Percentiles rank a stretch among this genome's conserved stretches.
Conservation (phyloP, 306 rosid species). For the Castanospermum australe region DNA sequence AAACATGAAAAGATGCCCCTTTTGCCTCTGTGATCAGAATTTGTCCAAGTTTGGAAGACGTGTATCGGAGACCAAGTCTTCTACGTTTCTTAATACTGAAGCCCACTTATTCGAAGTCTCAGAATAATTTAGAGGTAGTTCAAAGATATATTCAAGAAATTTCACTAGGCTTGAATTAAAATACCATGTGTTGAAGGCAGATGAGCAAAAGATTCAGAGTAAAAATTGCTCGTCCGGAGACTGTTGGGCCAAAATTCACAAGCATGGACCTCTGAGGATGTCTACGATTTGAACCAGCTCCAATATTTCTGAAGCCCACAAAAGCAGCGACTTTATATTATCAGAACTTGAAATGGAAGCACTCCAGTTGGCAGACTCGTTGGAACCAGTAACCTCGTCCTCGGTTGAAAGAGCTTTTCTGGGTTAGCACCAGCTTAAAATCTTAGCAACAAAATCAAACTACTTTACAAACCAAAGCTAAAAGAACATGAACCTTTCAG, state of each 20-base stretch:
- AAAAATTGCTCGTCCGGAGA: too few relatives aligned
- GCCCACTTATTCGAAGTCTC: not conserved
- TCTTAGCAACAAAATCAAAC: conserved; percentile 15
- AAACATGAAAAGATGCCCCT: not conserved
- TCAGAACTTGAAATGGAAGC: conserved; percentile 25
- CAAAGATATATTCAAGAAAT: not conserved
- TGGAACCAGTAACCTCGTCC: conserved; percentile 15
- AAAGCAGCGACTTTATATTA: not conserved
- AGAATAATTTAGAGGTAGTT: too few relatives aligned
- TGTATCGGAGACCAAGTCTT: conserved; percentile 4
- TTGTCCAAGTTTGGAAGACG: not conserved
- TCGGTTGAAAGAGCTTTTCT: conserved; percentile 15
- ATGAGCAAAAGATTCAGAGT: not conserved
- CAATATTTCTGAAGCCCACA: not conserved
- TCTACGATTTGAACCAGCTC: not conserved
- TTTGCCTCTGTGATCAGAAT: conserved; percentile 14
- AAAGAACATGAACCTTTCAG: conserved; percentile 17
- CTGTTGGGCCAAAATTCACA: not conserved
- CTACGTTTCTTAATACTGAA: not conserved
- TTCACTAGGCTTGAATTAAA: not conserved
- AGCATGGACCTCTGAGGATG: not conserved
- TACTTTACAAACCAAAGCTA: conserved; percentile 2
- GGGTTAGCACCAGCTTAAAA: conserved; percentile 21
- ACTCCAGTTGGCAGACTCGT: not conserved
- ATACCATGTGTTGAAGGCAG: conserved; percentile 20